Evolutionary conservation across 352 stramenopile genomes (phyloP), one percentile per base, ranked within the genome.

Genomic region (Globisporangium cylindrosporum): DNA sequence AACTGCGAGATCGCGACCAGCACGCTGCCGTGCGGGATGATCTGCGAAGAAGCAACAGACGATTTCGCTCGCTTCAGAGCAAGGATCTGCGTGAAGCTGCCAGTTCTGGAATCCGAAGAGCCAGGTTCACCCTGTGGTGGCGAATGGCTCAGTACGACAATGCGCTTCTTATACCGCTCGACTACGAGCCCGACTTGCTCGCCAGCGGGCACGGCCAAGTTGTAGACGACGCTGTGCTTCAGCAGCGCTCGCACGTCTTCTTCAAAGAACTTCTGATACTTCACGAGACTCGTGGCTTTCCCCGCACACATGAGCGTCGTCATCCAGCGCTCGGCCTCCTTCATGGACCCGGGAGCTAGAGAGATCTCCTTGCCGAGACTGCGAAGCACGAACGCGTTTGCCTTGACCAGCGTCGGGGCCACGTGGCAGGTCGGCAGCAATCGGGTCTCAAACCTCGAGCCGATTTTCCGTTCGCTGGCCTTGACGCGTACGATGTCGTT

Each of bases 401-500:
- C 67, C 59, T 90, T 82, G 18, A 92, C 51, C 24, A 82, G 61
- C 25, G 79, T 69, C 15, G 74, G 68, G 1, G 69, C 72, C 5
- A 88, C 57, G 1, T 73, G 63, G 56, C 77, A 89, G 0, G 76
- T 90, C 27, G 82, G 82, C 12, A 92, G 55, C 1, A 91, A 67
- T 7, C 71, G 72, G 8, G 81, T 82, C 56, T 90, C 80, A 18
- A 89, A 80, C 18, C 81, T 78, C 1, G 80, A 76, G 4, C 82
- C 80, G 2, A 92, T 58, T 38, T 75, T 80, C 4, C 81, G 72
- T 60, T 90, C 84, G 49, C 73, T 90, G 32, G 69, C 72, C 62
- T 92, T 92, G 64, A 92, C 73, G 22, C 85, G 82, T 32, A 92
- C 67, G 67, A 88, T 84, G 15, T 80, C 78, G 57, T 91, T 86